Evolutionary conservation across 2,329 filamentous ascomycete species (phyloP).

Genomic region (Anthostomella pinea): DNA sequence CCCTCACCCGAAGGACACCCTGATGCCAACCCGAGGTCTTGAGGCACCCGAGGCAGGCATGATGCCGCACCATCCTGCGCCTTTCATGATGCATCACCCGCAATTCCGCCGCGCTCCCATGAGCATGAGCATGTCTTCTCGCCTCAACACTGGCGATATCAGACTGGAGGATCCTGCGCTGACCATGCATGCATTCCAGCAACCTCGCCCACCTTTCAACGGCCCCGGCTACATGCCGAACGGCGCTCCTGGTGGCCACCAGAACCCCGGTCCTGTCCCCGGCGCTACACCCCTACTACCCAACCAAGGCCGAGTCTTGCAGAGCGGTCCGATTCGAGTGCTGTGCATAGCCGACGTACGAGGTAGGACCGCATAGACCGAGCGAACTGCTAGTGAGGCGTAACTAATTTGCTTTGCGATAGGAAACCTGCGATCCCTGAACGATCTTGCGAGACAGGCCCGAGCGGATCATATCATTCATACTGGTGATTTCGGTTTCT

Average conservation of each 20-base stretch:
- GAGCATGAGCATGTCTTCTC: neutral
- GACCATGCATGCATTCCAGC: slow-evolving; percentile 22
- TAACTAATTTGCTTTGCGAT: slow-evolving; percentile 17
- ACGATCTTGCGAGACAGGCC: slow-evolving; percentile 92
- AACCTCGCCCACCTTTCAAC: slow-evolving; percentile 41
- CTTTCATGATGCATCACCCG: slow-evolving; percentile 1
- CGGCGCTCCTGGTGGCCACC: slow-evolving; percentile 48
- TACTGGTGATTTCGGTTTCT: slow-evolving; percentile 98
- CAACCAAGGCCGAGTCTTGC: slow-evolving; percentile 65
- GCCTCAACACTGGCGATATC: slow-evolving; percentile 12
- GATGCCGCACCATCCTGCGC: too few species aligned
- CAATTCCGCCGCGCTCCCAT: neutral
- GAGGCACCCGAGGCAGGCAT: too few species aligned
- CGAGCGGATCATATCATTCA: slow-evolving; percentile 97
- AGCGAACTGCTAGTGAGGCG: slow-evolving; percentile 5
- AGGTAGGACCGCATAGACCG: slow-evolving; percentile 45
- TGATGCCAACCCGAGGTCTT: too few species aligned
- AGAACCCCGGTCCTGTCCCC: slow-evolving; percentile 46
- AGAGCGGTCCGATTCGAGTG: slow-evolving; percentile 63
- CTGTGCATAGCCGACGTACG: slow-evolving; percentile 71
- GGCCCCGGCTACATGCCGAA: slow-evolving; percentile 62
- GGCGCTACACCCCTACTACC: slow-evolving; percentile 64
- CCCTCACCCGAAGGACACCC: neutral
- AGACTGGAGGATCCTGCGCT: slow-evolving; percentile 14
- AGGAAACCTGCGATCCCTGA: slow-evolving; percentile 95